Conservation (phyloP, 495 filamentous ascomycete species). For the Glarea lozoyensis region DNA sequence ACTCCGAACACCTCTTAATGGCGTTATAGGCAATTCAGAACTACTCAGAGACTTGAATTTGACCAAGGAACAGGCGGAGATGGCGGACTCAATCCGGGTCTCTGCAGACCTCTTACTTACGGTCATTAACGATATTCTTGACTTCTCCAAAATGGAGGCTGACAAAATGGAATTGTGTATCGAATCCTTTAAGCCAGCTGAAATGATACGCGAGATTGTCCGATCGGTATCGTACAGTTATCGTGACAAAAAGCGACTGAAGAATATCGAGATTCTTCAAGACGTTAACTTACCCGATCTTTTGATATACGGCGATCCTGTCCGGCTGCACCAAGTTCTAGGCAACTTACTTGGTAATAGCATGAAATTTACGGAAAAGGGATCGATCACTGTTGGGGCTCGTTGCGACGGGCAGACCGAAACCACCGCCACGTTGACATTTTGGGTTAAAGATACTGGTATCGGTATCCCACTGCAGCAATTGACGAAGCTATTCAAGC, state of each 20-base stretch:
- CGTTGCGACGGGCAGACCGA: slow-evolving; percentile 59
- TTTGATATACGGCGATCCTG: slow-evolving; percentile 83
- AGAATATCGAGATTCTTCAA: slow-evolving; percentile 52
- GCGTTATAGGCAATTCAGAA: slow-evolving; percentile 85
- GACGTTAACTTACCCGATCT: slow-evolving; percentile 69
- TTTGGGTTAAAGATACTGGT: slow-evolving; percentile 82
- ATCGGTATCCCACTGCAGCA: slow-evolving; percentile 82
- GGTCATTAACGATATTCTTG: slow-evolving; percentile 90
- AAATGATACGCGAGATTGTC: slow-evolving; percentile 82
- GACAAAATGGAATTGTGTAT: slow-evolving; percentile 92
- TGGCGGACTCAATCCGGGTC: slow-evolving; percentile 85
- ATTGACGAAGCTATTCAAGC: slow-evolving; percentile 74
- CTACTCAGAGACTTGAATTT: slow-evolving; percentile 70
- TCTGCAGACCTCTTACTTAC: slow-evolving; percentile 87
- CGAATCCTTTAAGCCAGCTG: slow-evolving; percentile 73
- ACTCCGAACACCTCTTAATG: slow-evolving; percentile 77
- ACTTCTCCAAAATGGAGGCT: slow-evolving; percentile 89
- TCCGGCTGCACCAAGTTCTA: slow-evolving; percentile 84
- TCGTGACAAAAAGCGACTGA: slow-evolving; percentile 56
- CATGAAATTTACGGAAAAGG: slow-evolving; percentile 86
- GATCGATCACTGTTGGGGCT: slow-evolving; percentile 72
- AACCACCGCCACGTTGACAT: slow-evolving; percentile 62
- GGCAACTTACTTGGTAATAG: slow-evolving; percentile 91
- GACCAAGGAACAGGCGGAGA: slow-evolving; percentile 75
- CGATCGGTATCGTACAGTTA: slow-evolving; percentile 81